Base-by-base conservation (phyloP, 2,329 filamentous ascomycete species). In the Mollisia scopiformis region DNA sequence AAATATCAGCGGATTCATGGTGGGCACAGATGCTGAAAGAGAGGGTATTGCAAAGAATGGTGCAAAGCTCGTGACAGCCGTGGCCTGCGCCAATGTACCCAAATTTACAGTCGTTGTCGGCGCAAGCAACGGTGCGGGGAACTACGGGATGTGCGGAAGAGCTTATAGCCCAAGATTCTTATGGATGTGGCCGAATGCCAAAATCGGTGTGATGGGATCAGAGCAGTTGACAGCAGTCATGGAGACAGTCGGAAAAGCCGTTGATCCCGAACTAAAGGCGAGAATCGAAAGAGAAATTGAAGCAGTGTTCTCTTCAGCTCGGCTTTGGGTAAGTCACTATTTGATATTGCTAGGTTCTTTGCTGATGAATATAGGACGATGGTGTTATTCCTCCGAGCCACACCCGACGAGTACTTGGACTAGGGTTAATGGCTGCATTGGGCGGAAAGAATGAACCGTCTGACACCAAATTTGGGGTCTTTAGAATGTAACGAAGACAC, bases 1-100 rank as follows among this genome's bases (percentile, higher is more conserved):
- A 75, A 98, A 99, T 76, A 98, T 99, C 74, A 89, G 88, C 6
- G 95, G 95, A 46, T 99, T 99, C 84, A 99, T 99, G 95, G 95
- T 99, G 31, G 95, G 95, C 46, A 85, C 87, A 19, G 92, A 95
- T 70, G 93, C 94, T 0, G 95, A 99, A 78, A 89, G 90, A 57
- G 94, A 94, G 55, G 95, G 95, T 13, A 98, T 99, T 69, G 95
- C 95, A 57, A 98, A 98, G 82, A 96, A 98, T 72, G 95, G 95
- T 41, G 95, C 95, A 6, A 98, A 99, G 79, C 86, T 99, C 19
- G 95, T 98, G 28, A 96, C 93, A 2, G 95, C 94, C 7, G 95
- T 98, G 11, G 92, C 93, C 8, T 97, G 93, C 73, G 93, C 94
- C 3, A 87, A 95, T 67, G 94, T 98, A 43, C 94, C 95, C 68